Percentiles rank a stretch among this genome's conserved stretches.
Conservation (phyloP, 163 green algal genomes). For the Scenedesmus sp. region DNA sequence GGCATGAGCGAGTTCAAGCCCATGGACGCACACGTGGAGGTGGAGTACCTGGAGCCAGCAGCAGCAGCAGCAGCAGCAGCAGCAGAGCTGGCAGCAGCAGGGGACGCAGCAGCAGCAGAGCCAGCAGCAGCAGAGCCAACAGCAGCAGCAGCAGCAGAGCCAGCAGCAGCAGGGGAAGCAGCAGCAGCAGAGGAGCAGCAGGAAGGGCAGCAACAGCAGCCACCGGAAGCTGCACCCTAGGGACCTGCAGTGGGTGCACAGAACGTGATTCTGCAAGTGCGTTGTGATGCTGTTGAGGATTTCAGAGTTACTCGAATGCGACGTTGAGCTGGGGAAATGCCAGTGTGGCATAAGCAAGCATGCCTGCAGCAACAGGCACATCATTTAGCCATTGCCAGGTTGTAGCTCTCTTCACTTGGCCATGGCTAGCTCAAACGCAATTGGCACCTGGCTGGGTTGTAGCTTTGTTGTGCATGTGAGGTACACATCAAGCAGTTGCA, state of each 20-base stretch:
- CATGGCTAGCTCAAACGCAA: not conserved
- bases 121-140: not conserved
- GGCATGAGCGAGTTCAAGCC: conserved; percentile 58
- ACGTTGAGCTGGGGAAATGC: too few relatives aligned
- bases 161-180: not conserved
- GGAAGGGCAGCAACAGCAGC: not conserved
- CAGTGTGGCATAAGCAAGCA: too few relatives aligned
- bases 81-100: not conserved
- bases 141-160: not conserved
- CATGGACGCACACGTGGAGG: conserved; percentile 32
- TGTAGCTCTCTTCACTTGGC: not conserved
- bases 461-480: too few relatives aligned
- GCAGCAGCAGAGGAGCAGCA: not conserved
- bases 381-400: not conserved
- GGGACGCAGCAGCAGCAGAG: not conserved
- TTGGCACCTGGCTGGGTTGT: too few relatives aligned
- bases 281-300: too few relatives aligned
- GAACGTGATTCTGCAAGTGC: too few relatives aligned
- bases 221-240: not conserved
- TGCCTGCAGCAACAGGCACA: not conserved
- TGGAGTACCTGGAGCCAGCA: conserved; percentile 14
- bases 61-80: not conserved
- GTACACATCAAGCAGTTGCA: too few relatives aligned
- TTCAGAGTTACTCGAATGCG: too few relatives aligned
- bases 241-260: too few relatives aligned